Base-by-base conservation (phyloP, 169 alveolate species). In the Eimeria sp. region DNA sequence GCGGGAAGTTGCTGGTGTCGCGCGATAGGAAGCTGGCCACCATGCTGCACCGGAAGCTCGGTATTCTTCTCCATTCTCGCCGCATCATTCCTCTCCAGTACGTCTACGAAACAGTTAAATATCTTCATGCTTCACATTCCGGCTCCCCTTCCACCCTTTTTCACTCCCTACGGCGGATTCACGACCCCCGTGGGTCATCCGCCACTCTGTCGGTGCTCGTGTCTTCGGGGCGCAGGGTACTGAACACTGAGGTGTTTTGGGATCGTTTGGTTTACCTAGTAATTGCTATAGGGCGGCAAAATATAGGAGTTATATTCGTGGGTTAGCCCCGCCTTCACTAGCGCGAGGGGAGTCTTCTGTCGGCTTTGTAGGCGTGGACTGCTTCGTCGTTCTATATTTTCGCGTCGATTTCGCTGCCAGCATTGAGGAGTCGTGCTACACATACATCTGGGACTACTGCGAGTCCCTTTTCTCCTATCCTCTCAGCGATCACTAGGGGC, bases 1-100 rank as follows among this genome's bases (percentile, higher is more conserved):
- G 76, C 77, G 58, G 90, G 54, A 83, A 52, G 90, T 37, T 83
- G 77, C 90, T 83, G 89, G 60, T 83, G 90, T 83, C 90, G 90
- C 90, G 90, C 77, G 90, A 83, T 83, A 83, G 90, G 77, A 83
- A 54, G 76, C 90, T 83, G 90, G 90, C 90, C 72, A 54, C 90
- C 90, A 58, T 30, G 90, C 76, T 11, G 46, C 88, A 2, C 46
- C 4, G 43, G 76, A 83, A 37, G 77, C 77, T 25, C 90, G n/a
- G 40, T 10, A 25, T 58, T 83, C 90, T 83, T 83, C 90, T 54
- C 20, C 90, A 56, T 6, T 58, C 40, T 58, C 23, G 90, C 37
- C 40, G 72, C 76, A 6, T 58, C 27, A 6, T 30, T 60, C 77
- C 77, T 27, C 33, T 58, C 60, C 33, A 58, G 37, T 33, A 58